These are phyloP conservation scores for Axilococcus clingmanii DNA, from an alignment of 139 green algal species.

Conservation along the genomic window DNA sequence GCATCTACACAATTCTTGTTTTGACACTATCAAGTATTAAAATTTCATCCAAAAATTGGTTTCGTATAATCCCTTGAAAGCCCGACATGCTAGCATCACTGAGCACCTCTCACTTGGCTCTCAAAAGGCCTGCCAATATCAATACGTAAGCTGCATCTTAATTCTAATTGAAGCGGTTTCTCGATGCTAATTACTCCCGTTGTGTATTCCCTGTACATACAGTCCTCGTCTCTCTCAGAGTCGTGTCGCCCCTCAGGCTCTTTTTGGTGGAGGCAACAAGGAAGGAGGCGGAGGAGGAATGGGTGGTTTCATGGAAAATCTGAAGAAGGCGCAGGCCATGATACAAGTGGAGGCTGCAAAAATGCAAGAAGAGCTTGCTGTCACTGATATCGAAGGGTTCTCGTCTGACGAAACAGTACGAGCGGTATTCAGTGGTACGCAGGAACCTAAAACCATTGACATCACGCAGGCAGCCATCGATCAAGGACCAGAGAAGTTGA, in stretches of 20 bases:
- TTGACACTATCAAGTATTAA: too few species aligned
- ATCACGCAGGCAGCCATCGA: slow-evolving; percentile 79
- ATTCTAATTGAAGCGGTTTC: too few species aligned
- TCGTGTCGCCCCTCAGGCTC: slow-evolving; percentile 6
- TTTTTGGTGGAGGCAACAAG: slow-evolving; percentile 41
- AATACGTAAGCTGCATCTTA: too few species aligned
- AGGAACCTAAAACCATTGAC: slow-evolving; percentile 73
- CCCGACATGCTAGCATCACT: too few species aligned
- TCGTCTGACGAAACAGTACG: slow-evolving; percentile 82
- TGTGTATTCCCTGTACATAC: background rate
- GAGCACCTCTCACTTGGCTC: too few species aligned
- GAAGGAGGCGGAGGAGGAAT: slow-evolving; percentile 55
- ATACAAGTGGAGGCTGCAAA: slow-evolving; percentile 85
- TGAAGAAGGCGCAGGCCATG: slow-evolving; percentile 87
- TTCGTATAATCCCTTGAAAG: too few species aligned
- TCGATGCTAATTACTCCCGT: slow-evolving; percentile 1
- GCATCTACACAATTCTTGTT: too few species aligned
- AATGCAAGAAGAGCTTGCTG: slow-evolving; percentile 79
- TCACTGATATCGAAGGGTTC: slow-evolving; percentile 86
- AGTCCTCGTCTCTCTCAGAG: slow-evolving; percentile 11
- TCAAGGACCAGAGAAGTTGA: slow-evolving; percentile 56
- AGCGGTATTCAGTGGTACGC: slow-evolving; percentile 84
- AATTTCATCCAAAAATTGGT: too few species aligned
- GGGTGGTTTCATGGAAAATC: slow-evolving; percentile 79
- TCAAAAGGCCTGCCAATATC: too few species aligned